Evolutionary conservation across 2,329 filamentous ascomycete species (phyloP).

Genomic region (Pseudocercospora ulei): DNA sequence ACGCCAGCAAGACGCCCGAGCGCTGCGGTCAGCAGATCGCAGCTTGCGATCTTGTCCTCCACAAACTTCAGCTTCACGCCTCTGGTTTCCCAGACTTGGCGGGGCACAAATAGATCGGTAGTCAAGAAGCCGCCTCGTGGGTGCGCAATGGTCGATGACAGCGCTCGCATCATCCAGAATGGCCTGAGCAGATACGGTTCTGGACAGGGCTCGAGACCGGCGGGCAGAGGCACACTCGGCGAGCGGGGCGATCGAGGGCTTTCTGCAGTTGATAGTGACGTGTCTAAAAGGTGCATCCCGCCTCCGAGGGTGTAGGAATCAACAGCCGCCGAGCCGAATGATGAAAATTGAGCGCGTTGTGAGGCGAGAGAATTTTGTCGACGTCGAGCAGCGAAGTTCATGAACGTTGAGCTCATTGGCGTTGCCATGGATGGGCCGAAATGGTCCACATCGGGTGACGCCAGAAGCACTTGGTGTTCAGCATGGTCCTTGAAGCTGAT

Average conservation of each 20-base stretch:
- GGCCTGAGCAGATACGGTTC: conserved; percentile 81
- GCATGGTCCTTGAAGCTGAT: conserved; percentile 52
- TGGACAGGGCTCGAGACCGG: conserved; percentile 81
- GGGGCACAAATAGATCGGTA: conserved; percentile 80
- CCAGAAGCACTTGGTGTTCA: conserved; percentile 59
- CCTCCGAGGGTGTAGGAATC: conserved; percentile 48
- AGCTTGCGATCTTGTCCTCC: conserved; percentile 88
- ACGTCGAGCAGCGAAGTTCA: conserved; percentile 38
- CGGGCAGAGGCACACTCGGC: conserved; percentile 50
- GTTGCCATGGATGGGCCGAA: conserved; percentile 61
- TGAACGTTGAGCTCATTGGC: conserved; percentile 60
- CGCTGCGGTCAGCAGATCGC: conserved; percentile 81
- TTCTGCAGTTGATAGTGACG: conserved; percentile 24
- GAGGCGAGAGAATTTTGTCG: conserved; percentile 27
- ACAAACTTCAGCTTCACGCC: conserved; percentile 84
- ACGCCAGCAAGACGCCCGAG: conserved; percentile 62
- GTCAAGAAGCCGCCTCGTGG: conserved; percentile 87
- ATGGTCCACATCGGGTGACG: conserved; percentile 48
- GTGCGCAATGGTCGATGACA: conserved; percentile 86
- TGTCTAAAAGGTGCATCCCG: conserved; percentile 74
- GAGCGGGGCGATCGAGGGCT: conserved; percentile 29
- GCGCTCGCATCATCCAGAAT: conserved; percentile 93
- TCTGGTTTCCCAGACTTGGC: conserved; percentile 87
- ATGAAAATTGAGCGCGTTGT: conserved; percentile 36
- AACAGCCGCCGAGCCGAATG: conserved; percentile 43